A percentile compares a stretch with the other conserved stretches of the same genome.
Evolutionary conservation across 352 stramenopile genomes (phyloP).

Genomic region (Pythium guiyangense): DNA sequence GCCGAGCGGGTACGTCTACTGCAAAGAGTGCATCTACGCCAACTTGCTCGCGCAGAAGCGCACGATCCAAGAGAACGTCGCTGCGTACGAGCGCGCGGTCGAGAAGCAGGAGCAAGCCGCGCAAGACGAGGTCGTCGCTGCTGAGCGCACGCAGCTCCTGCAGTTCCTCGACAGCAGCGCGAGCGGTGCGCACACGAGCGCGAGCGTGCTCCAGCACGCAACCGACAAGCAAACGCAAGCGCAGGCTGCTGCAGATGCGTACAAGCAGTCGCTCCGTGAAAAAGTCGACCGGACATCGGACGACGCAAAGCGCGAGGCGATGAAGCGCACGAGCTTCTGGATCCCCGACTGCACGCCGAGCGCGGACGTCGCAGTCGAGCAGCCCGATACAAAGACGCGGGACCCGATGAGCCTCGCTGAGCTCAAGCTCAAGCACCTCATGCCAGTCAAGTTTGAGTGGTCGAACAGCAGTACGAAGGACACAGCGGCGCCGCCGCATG

Average conservation of each 20-base stretch:
- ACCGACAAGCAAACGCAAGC: conserved; percentile 1
- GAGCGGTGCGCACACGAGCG: conserved; percentile 11
- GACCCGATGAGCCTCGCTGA: conserved; percentile 82
- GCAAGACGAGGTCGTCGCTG: conserved; percentile 42
- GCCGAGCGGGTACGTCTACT: conserved; percentile 73
- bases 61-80: conserved; percentile 63
- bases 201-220: conserved; percentile 4
- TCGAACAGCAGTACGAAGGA: conserved; percentile 17
- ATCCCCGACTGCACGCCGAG: conserved; percentile 79
- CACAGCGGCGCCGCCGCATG: conserved; percentile 19
- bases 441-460: conserved; percentile 85
- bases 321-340: conserved; percentile 85
- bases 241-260: neutral
- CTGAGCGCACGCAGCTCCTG: conserved; percentile 49
- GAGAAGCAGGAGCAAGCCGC: conserved; percentile 40
- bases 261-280: conserved; percentile 47
- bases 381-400: conserved; percentile 66
- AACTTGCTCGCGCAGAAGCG: conserved; percentile 84
- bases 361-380: conserved; percentile 39
- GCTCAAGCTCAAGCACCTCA: conserved; percentile 86
- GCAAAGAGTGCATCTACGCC: conserved; percentile 87
- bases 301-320: conserved; percentile 64
- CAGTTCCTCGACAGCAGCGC: conserved; percentile 39
- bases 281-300: conserved; percentile 76
- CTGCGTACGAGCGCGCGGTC: conserved; percentile 57